A percentile compares a stretch with the other conserved stretches of the same genome.
Conservation (phyloP, 2,329 filamentous ascomycete species). For the Stachybotrys chlorohalonatus region DNA sequence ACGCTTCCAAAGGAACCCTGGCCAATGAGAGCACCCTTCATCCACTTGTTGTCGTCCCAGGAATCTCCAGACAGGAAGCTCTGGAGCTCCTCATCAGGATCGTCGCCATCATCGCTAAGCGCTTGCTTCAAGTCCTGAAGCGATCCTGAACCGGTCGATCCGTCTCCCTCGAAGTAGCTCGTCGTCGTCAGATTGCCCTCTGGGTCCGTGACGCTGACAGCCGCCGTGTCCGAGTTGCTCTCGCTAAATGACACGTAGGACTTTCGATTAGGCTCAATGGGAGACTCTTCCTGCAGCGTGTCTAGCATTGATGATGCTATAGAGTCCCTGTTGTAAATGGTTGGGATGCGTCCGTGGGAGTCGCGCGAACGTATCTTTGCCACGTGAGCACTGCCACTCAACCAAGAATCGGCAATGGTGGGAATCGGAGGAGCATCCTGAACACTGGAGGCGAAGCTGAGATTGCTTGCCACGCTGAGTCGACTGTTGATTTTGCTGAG, state of each 20-base stretch:
- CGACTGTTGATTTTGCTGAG: slow-evolving; percentile 89
- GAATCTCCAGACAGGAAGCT: slow-evolving; percentile 89
- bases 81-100: slow-evolving; percentile 78
- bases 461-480: slow-evolving; percentile 85
- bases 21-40: slow-evolving; percentile 96
- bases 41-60: slow-evolving; percentile 97
- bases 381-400: slow-evolving; percentile 40
- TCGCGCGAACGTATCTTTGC: slow-evolving; percentile 31
- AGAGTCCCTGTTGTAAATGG: slow-evolving; percentile 64
- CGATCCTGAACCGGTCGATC: slow-evolving; percentile 62
- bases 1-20: slow-evolving; percentile 96
- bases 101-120: slow-evolving; percentile 83
- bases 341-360: slow-evolving; percentile 36
- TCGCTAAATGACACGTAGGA: slow-evolving; percentile 89
- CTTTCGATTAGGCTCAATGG: slow-evolving; percentile 79
- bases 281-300: slow-evolving; percentile 83
- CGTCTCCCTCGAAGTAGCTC: slow-evolving; percentile 79
- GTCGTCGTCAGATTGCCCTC: slow-evolving; percentile 62
- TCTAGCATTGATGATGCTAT: slow-evolving; percentile 83
- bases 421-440: slow-evolving; percentile 92
- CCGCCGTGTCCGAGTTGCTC: slow-evolving; percentile 60
- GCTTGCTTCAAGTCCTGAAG: slow-evolving; percentile 78
- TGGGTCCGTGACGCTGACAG: slow-evolving; percentile 67
- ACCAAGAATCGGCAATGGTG: slow-evolving; percentile 90
- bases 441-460: slow-evolving; percentile 86